Percentiles rank a stretch among this genome's conserved stretches.
phyloP scores from a whole-genome alignment of 768 basidiomycete genomes.

The Lactarius indigo region DNA sequence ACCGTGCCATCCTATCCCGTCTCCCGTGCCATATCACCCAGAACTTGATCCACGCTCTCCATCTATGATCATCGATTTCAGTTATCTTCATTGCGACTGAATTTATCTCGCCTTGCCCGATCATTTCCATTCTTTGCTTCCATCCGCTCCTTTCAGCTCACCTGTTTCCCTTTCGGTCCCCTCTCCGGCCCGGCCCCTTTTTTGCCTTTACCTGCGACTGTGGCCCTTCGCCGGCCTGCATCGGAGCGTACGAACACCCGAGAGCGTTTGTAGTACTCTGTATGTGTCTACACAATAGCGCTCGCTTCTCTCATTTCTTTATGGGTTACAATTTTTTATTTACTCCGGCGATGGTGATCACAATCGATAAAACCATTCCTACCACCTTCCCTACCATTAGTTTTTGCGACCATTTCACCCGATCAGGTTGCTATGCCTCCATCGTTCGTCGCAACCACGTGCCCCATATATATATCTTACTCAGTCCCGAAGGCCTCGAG shows the following conservation, averaged over 20 bases:
- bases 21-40: background rate
- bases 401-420: slow-evolving; percentile 16
- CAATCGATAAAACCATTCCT: slow-evolving; percentile 14
- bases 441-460: slow-evolving; percentile 12
- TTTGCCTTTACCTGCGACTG: background rate
- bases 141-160: slow-evolving; percentile 11
- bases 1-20: background rate
- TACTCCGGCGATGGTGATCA: slow-evolving; percentile 4
- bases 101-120: background rate
- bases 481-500: background rate
- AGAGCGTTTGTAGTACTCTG: background rate
- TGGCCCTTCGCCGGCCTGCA: background rate
- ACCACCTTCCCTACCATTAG: background rate
- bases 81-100: background rate
- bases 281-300: background rate
- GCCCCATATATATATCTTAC: background rate
- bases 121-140: slow-evolving; percentile 13
- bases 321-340: slow-evolving; percentile 3
- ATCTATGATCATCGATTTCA: slow-evolving; percentile 14
- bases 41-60: slow-evolving; percentile 4
- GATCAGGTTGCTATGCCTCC: slow-evolving; percentile 22
- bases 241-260: background rate
- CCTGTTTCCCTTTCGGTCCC: background rate
- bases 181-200: background rate
- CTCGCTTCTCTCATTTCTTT: background rate